Evolutionary conservation across 2,329 filamentous ascomycete genomes (phyloP).

Genomic region (Dothideomycetes sp.): DNA sequence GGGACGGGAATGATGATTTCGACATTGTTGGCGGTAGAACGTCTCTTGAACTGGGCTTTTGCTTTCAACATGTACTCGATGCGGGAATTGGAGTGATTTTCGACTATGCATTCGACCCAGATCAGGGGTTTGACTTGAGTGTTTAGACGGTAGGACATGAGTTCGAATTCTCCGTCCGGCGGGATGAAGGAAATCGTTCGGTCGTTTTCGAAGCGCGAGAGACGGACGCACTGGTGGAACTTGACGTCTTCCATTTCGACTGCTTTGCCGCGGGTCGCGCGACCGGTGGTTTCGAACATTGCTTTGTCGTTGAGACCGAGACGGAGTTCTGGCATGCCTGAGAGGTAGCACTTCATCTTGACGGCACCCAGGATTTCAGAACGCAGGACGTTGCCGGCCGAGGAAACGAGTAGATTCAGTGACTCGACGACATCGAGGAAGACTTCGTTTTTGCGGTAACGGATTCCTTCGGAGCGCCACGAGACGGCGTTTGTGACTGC

Average conservation of each 20-base stretch:
- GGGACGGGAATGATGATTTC: conserved; percentile 96
- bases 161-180: conserved; percentile 94
- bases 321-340: conserved; percentile 92
- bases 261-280: conserved; percentile 87
- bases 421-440: conserved; percentile 97
- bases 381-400: conserved; percentile 87
- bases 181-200: conserved; percentile 98
- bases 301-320: conserved; percentile 96
- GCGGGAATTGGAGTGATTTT: conserved; percentile 86
- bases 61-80: conserved; percentile 99
- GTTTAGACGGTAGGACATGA: conserved; percentile 98
- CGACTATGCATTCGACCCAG: conserved; percentile 97
- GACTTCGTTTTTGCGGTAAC: conserved; percentile 98
- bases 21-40: conserved; percentile 96
- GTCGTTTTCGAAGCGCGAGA: conserved; percentile 96
- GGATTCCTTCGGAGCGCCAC: conserved; percentile 95
- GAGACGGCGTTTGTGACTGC: conserved; percentile 97
- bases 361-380: conserved; percentile 94
- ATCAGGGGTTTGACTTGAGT: conserved; percentile 97
- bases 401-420: conserved; percentile 87
- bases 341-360: conserved; percentile 99
- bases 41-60: conserved; percentile 93
- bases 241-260: conserved; percentile 99
- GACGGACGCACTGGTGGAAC: conserved; percentile 94
- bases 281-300: conserved; percentile 97